Evolutionary conservation across 1,284 basidiomycete species (phyloP).

Genomic region (Moesziomyces antarcticus): DNA sequence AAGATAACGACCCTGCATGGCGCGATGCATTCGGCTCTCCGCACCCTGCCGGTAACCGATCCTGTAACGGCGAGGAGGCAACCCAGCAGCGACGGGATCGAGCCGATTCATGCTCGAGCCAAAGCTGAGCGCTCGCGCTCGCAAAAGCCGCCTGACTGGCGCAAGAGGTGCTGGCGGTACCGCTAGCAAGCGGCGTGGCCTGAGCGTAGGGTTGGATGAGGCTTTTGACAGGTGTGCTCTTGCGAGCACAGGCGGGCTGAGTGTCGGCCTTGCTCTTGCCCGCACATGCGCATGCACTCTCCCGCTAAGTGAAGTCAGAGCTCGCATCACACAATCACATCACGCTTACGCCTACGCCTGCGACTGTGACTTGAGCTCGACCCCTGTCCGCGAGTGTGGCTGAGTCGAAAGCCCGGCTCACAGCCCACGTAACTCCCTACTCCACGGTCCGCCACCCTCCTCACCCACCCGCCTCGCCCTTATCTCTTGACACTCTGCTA

Average conservation of each 20-base stretch:
- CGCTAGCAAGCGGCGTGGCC: slow-evolving; percentile 6
- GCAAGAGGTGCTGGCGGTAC: not conserved
- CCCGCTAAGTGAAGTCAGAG: too few relatives aligned
- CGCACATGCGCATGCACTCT: not conserved
- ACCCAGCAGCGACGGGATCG: not conserved
- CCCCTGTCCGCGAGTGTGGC: slow-evolving; percentile 6
- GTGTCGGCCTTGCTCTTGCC: slow-evolving; percentile 4
- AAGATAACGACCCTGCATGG: slow-evolving; percentile 44
- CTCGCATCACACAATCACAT: too few relatives aligned
- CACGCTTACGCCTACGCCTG: too few relatives aligned
- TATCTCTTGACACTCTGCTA: not conserved
- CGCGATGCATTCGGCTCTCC: slow-evolving; percentile 1
- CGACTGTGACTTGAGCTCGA: not conserved
- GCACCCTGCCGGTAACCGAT: slow-evolving; percentile 1
- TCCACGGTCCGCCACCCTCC: not conserved
- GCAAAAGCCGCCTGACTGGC: too few relatives aligned
- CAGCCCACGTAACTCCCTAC: not conserved
- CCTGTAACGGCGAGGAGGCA: not conserved
- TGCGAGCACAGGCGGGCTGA: not conserved
- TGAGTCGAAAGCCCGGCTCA: slow-evolving; percentile 10
- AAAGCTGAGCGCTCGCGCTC: not conserved
- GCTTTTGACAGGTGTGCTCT: slow-evolving; percentile 13
- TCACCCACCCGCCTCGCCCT: not conserved
- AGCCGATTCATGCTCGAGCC: not conserved
- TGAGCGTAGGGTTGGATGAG: slow-evolving; percentile 18